Conservation (phyloP, 176 grass and related monocot genomes). For the Puya raimondii region DNA sequence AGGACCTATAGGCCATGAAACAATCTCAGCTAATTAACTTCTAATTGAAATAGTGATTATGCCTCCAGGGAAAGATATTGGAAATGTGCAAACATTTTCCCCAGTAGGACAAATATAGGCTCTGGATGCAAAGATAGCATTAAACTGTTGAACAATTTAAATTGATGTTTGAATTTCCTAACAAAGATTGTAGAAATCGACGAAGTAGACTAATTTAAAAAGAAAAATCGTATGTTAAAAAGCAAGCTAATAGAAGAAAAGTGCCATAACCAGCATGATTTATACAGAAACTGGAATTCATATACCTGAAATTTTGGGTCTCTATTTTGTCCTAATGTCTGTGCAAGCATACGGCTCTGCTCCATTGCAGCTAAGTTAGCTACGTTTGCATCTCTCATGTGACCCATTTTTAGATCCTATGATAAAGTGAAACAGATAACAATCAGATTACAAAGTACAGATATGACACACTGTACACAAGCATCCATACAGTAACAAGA, state of each 20-base stretch:
- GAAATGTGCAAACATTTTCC: no score
- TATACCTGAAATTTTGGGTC: conserved; percentile 97
- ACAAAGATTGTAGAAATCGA: neutral
- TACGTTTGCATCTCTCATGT: conserved; percentile 47
- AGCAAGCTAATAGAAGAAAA: neutral
- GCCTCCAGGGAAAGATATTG: no score
- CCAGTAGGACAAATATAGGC: no score
- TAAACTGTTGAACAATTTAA: neutral
- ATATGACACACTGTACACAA: neutral
- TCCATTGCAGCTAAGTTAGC: conserved; percentile 72
- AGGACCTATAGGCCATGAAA: no score
- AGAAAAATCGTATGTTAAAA: neutral
- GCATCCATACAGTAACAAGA: no score
- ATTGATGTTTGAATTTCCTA: neutral
- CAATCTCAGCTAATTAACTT: no score
- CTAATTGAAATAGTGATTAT: no score
- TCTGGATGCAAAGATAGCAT: no score
- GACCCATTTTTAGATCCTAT: conserved; percentile 65
- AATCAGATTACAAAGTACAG: conserved; percentile 16
- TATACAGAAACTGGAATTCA: conserved; percentile 8
- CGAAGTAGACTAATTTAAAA: neutral
- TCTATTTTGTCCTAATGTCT: conserved; percentile 75
- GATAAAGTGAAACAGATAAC: conserved; percentile 14
- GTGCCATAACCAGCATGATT: neutral
- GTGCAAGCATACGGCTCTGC: conserved; percentile 90